These are phyloP conservation scores for Penicillium sp. DNA, from an alignment of 2,329 filamentous ascomycete species.

Conservation along the genomic window DNA sequence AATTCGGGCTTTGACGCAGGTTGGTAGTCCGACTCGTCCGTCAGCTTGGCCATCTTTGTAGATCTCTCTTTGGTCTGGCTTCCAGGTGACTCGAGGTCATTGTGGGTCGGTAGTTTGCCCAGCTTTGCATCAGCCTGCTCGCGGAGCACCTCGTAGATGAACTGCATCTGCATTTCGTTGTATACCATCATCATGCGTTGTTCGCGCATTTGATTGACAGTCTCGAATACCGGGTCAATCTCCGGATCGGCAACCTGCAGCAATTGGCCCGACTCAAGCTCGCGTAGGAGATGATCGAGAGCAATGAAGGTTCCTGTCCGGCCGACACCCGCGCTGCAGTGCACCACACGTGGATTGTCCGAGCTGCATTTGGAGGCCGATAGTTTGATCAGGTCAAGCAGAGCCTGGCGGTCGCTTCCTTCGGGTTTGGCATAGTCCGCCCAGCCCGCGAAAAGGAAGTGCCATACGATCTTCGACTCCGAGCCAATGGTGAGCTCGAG, in stretches of 20 bases:
- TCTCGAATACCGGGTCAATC: slow-evolving; percentile 67
- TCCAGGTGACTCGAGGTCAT: slow-evolving; percentile 11
- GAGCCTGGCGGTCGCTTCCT: slow-evolving; percentile 48
- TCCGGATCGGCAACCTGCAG: slow-evolving; percentile 45
- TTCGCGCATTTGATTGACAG: slow-evolving; percentile 74
- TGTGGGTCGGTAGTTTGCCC: slow-evolving; percentile 20
- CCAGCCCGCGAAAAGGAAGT: slow-evolving; percentile 83
- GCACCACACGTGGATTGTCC: slow-evolving; percentile 71
- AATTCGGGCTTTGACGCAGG: slow-evolving; percentile 36
- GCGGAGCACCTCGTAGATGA: slow-evolving; percentile 81
- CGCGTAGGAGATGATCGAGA: slow-evolving; percentile 82
- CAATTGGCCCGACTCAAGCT: slow-evolving; percentile 71
- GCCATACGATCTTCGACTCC: slow-evolving; percentile 66
- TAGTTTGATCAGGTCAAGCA: slow-evolving; percentile 49
- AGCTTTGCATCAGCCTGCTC: slow-evolving; percentile 47
- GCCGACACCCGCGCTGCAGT: slow-evolving; percentile 89
- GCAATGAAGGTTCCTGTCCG: slow-evolving; percentile 94
- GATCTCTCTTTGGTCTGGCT: slow-evolving; percentile 29
- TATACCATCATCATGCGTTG: slow-evolving; percentile 97
- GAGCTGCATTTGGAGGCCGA: slow-evolving; percentile 44
- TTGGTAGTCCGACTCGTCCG: slow-evolving; percentile 27
- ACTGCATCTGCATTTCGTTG: slow-evolving; percentile 74
- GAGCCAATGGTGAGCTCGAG: slow-evolving; percentile 51
- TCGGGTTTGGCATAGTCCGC: slow-evolving; percentile 82
- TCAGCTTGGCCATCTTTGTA: slow-evolving; percentile 35